Conservation (phyloP, 192 early-diverging fungal species). For the Backusella australiensis region DNA sequence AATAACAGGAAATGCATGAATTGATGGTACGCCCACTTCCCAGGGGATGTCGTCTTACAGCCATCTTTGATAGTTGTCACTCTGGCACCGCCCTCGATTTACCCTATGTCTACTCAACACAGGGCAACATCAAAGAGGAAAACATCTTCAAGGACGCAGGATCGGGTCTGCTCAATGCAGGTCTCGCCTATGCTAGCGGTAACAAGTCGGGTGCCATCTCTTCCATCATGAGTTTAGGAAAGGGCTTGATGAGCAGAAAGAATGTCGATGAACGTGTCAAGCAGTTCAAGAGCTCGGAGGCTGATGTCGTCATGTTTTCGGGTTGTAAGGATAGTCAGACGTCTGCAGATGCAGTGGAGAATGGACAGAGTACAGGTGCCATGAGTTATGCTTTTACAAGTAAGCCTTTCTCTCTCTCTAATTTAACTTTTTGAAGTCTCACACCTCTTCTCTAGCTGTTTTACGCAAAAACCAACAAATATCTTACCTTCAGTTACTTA, state of each 20-base stretch:
- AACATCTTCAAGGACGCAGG: slow-evolving; percentile 47
- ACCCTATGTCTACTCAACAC: slow-evolving; percentile 74
- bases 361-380: slow-evolving; percentile 62
- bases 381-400: slow-evolving; percentile 74
- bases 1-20: slow-evolving; percentile 52
- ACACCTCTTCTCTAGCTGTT: slow-evolving; percentile 18
- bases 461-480: slow-evolving; percentile 55
- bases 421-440: background rate
- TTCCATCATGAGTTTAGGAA: slow-evolving; percentile 46
- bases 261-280: slow-evolving; percentile 21
- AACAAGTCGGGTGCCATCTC: slow-evolving; percentile 40
- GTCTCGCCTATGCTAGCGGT: slow-evolving; percentile 48
- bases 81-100: slow-evolving; percentile 80
- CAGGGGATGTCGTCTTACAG: slow-evolving; percentile 68
- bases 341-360: slow-evolving; percentile 69
- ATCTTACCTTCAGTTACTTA: slow-evolving; percentile 72
- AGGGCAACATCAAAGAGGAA: slow-evolving; percentile 53
- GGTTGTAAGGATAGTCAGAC: slow-evolving; percentile 84
- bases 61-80: slow-evolving; percentile 85
- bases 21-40: slow-evolving; percentile 72
- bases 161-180: slow-evolving; percentile 40
- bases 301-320: slow-evolving; percentile 80
- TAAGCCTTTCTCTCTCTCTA: slow-evolving; percentile 24
- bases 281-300: slow-evolving; percentile 45
- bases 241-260: slow-evolving; percentile 42